Evolutionary conservation across 352 stramenopile genomes (phyloP), one percentile per base, ranked within the genome.

Genomic region (Phytophthora litchii): DNA sequence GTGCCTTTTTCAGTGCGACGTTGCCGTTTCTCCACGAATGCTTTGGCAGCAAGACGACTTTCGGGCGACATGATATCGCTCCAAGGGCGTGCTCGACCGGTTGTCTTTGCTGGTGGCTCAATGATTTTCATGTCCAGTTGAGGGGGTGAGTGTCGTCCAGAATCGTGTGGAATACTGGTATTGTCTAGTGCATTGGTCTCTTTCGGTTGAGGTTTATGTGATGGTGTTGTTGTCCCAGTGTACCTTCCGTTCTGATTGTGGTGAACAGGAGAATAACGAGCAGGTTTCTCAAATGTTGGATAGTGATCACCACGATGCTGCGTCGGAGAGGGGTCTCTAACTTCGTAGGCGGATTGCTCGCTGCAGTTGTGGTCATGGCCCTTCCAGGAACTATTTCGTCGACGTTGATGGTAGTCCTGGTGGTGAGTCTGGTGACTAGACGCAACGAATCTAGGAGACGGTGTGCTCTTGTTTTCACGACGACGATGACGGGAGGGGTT

Each of bases 11-110:
- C 49, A 3, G 78, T 45, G 9, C 80, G 78, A 34, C 71, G 70
- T 41, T 74, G 75, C 7, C 80, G 73, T 50, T 90, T 90, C 43
- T 87, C 80, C 21, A 90, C 76, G 42, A 90, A 90, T 2, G 74
- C 80, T 48, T 78, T 83, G 40, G 80, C 80, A 12, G 77, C 78
- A 13, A 73, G 73, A 5, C 71, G 67, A 23, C 75, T 88, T 10
- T 72, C 64, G 4, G 77, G 80, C 0, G 80, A 89, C 50, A 89
- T 53, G 21, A 75, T 74, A 19, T 64, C 58, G 17, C 72, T 60
- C 41, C 23, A 68, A 13, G 10, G 41, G 17, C 48, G 48, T 34
- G 16, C 64, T 45, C 49, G 32, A 32, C 45, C 27, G 0, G 12
- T 46, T n/a, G 20, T 52, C 14, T 64, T 55, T 0, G 40, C 1